A percentile compares a stretch with the other conserved stretches of the same genome.
Conservation (phyloP, 192 early-diverging fungal species). For the Backusella luteola region DNA sequence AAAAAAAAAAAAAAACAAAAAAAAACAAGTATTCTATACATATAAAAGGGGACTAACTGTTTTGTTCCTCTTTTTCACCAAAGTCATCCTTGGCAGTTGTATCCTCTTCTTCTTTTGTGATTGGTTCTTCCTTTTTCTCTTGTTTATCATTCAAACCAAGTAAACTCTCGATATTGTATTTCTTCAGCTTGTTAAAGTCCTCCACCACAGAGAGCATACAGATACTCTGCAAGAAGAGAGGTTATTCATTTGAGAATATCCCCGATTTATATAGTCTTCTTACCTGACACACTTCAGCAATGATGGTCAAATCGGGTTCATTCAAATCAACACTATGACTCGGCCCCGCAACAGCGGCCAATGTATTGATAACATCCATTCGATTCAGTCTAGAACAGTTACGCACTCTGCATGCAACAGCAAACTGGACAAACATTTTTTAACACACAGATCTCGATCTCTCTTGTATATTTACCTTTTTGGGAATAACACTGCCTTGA, state of each 20-base stretch:
- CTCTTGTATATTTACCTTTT: constrained; percentile 16
- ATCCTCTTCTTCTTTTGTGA: not conserved
- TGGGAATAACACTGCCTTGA: constrained; percentile 24
- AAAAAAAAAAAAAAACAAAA: not conserved
- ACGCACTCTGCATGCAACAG: constrained; percentile 54
- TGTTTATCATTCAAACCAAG: constrained; percentile 35
- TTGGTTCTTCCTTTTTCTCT: not conserved
- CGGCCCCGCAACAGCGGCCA: constrained; percentile 51
- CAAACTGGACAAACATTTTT: constrained; percentile 41
- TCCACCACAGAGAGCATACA: constrained; percentile 58
- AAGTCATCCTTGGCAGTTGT: not conserved
- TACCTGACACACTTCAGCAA: constrained; percentile 62
- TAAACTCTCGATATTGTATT: constrained; percentile 57
- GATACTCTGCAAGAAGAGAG: constrained; percentile 41
- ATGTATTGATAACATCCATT: constrained; percentile 40
- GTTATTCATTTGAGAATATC: not conserved
- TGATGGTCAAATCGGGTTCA: constrained; percentile 49
- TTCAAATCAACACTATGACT: constrained; percentile 54
- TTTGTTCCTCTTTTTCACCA: not conserved
- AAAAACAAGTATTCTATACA: too few relatives aligned
- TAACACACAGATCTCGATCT: not conserved
- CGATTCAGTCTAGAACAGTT: constrained; percentile 55
- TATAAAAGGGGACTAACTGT: too few relatives aligned
- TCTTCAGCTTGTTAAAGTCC: constrained; percentile 53
- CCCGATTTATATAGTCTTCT: too few relatives aligned